phyloP scores from a whole-genome alignment of 106 monocot species.

The Acorus calamus region DNA sequence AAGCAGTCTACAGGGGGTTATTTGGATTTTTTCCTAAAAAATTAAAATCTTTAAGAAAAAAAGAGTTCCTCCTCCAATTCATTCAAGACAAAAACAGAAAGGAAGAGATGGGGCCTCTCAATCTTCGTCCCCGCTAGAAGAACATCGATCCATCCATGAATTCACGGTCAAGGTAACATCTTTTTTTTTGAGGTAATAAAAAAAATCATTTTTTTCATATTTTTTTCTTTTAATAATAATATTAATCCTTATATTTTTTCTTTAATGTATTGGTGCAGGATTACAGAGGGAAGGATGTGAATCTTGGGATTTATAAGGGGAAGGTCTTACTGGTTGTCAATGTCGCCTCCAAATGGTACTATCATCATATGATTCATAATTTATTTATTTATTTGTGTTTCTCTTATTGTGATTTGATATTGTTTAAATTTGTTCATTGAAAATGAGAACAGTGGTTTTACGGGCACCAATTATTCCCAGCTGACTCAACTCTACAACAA shows the following conservation, averaged over 20 bases:
- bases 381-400: not conserved
- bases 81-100: too few species aligned
- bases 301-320: constrained; percentile 47
- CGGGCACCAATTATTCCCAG: constrained; percentile 75
- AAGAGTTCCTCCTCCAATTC: too few species aligned
- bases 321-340: constrained; percentile 67
- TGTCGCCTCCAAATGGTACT: constrained; percentile 73
- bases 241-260: not conserved
- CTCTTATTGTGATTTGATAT: not conserved
- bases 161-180: constrained; percentile 62
- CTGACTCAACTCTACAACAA: constrained; percentile 77
- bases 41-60: too few species aligned
- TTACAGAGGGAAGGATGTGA: constrained; percentile 47
- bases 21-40: too few species aligned
- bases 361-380: not conserved
- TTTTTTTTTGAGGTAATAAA: not conserved
- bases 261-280: constrained; percentile 19
- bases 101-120: constrained; percentile 35
- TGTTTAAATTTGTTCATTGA: not conserved
- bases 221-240: not conserved
- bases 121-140: constrained; percentile 18
- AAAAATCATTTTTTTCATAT: not conserved
- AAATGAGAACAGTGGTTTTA: constrained; percentile 61
- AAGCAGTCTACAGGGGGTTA: too few species aligned
- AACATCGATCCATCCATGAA: constrained; percentile 46